Base-by-base conservation (phyloP, 2,329 filamentous ascomycete genomes). In the Sporothrix inflata region DNA sequence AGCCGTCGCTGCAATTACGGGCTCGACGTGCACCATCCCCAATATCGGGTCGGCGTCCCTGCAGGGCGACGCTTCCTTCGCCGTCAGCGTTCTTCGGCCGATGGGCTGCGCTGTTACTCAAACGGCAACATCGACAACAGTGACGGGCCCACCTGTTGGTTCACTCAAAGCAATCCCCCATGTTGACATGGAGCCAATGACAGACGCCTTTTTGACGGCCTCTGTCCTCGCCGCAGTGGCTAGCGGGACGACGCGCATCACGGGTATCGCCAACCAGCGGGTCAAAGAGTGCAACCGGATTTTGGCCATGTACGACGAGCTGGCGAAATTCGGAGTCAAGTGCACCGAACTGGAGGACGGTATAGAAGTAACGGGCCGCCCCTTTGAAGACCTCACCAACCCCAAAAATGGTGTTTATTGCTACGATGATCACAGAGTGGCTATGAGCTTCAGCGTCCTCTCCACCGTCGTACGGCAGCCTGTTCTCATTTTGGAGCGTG, bases 171-270 rank as follows among this genome's bases (percentile, higher is more conserved):
- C 93, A 0, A 84, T 99, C 14, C 84, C 90, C 21, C 91, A 95
- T 73, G 90, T 99, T 38, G 94, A 99, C 78, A 99, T 99, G 96
- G 96, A 98, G 81, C 92, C 95, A 0, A 99, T 99, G 96, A 99
- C 96, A 0, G 96, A 99, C 81, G 96, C 96, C 66, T 99, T 99
- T 85, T 86, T 99, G 69, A 98, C 94, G 4, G 96, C 96, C 21
- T 97, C 94, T 1, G 94, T 97, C 4, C 87, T 99, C 63, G 96
- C 94, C 34, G 96, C 96, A 47, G 93, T 97, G 57, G 94, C 95
- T 11, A 89, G 88, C 16, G 93, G 93, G 1, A 90, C 90, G 68
- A 99, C 96, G 0, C 89, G 89, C 71, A 98, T 99, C 76, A 92
- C 91, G 19, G 96, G 96, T 67, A 99, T 99, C 77, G 96, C 96